Evolutionary conservation across 768 basidiomycete species (phyloP).

Genomic region (Agaricus blazei): DNA sequence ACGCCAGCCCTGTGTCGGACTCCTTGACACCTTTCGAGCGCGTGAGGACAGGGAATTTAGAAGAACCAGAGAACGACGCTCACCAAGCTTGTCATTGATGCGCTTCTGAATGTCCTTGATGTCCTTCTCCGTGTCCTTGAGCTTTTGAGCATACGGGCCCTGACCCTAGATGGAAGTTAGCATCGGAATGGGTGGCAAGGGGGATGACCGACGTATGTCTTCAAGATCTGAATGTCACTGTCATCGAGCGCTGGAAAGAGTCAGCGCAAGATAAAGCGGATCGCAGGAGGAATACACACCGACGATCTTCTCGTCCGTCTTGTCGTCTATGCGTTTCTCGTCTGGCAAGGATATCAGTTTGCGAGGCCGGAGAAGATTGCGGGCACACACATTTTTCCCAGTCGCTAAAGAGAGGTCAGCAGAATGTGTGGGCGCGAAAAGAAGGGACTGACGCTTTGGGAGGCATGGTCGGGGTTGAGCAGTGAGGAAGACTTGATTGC

Average conservation of each 20-base stretch:
- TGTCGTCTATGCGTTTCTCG: slow-evolving; percentile 81
- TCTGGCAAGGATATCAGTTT: slow-evolving; percentile 36
- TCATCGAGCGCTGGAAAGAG: slow-evolving; percentile 77
- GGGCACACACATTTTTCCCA: slow-evolving; percentile 93
- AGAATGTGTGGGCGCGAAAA: slow-evolving; percentile 7
- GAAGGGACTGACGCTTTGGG: slow-evolving; percentile 83
- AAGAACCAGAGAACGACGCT: slow-evolving; percentile 12
- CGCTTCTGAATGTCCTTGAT: slow-evolving; percentile 96
- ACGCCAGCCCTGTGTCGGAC: slow-evolving; percentile 94
- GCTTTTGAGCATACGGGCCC: slow-evolving; percentile 88
- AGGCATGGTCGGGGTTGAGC: slow-evolving; percentile 55
- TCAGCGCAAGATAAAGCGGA: slow-evolving; percentile 10
- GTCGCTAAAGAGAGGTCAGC: slow-evolving; percentile 48
- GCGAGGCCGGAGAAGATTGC: background rate
- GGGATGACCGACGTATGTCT: slow-evolving; percentile 79
- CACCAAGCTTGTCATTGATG: slow-evolving; percentile 95
- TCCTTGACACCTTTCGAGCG: slow-evolving; percentile 81
- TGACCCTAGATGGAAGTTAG: slow-evolving; percentile 62
- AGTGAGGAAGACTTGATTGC: slow-evolving; percentile 16
- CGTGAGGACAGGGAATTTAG: slow-evolving; percentile 4
- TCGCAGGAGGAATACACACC: slow-evolving; percentile 37
- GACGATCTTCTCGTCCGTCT: slow-evolving; percentile 91
- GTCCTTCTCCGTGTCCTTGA: slow-evolving; percentile 88
- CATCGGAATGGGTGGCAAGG: background rate
- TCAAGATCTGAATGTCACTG: slow-evolving; percentile 97